A percentile compares a stretch with the other conserved stretches of the same genome.
These are phyloP conservation scores for Fusarium graminum DNA, from an alignment of 2,329 filamentous ascomycete species.

Conservation along the genomic window DNA sequence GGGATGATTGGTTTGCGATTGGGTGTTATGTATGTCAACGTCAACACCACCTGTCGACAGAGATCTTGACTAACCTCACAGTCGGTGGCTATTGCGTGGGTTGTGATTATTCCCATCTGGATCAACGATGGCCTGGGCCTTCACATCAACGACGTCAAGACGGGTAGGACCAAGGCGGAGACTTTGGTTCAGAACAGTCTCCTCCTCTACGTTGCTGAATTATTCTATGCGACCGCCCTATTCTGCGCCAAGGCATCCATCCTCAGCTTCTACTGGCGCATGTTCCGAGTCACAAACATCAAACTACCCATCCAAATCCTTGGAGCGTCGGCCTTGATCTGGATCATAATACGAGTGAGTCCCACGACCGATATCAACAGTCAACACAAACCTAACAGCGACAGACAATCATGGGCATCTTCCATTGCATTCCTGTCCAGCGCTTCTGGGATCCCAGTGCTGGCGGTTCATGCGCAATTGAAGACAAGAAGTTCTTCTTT, in stretches of 20 bases:
- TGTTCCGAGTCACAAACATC: conserved; percentile 49
- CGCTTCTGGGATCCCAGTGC: conserved; percentile 34
- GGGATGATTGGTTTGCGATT: conserved; percentile 41
- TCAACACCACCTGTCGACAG: accelerated
- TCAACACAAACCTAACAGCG: not conserved
- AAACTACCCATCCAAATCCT: conserved; percentile 48
- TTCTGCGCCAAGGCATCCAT: conserved; percentile 49
- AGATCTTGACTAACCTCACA: conserved; percentile 4
- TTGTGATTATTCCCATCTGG: conserved; percentile 37
- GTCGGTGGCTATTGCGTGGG: conserved; percentile 35
- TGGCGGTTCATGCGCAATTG: conserved; percentile 29
- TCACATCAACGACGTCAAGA: conserved; percentile 33
- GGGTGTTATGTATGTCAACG: conserved; percentile 28
- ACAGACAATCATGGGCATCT: conserved; percentile 37
- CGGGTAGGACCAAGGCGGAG: conserved; percentile 6
- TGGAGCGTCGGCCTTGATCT: conserved; percentile 40
- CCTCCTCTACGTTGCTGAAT: conserved; percentile 42
- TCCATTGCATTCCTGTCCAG: conserved; percentile 39
- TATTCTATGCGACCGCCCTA: conserved; percentile 48
- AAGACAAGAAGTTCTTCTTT: conserved; percentile 53
- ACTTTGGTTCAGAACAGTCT: conserved; percentile 24
- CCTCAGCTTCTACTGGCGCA: conserved; percentile 51
- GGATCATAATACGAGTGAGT: conserved; percentile 50
- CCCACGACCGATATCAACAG: accelerated
- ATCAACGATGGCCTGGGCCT: conserved; percentile 35